A percentile compares a stretch with the other conserved stretches of the same genome.
phyloP scores from a whole-genome alignment of 352 stramenopile genomes.

The Globisporangium nagaii region DNA sequence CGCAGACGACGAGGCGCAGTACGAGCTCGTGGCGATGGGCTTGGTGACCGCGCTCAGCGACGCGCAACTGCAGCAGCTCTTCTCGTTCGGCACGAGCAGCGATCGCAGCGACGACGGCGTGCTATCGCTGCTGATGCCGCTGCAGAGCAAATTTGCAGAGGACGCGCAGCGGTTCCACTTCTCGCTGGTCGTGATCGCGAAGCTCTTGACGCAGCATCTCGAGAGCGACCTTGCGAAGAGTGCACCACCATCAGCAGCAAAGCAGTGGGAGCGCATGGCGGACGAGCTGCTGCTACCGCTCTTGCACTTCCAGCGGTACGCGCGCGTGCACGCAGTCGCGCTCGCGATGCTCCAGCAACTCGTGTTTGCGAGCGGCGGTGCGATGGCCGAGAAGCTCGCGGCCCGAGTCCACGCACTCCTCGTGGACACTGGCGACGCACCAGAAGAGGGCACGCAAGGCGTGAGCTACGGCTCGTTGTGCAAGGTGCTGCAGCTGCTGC shows the following conservation, averaged over 20 bases:
- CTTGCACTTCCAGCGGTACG: constrained; percentile 17
- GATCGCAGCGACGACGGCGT: constrained; percentile 7
- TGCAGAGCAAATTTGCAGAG: constrained; percentile 15
- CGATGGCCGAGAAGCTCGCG: constrained; percentile 9
- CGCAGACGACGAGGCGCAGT: constrained; percentile 39
- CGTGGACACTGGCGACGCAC: constrained; percentile 2
- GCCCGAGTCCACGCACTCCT: constrained; percentile 6
- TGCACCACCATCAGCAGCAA: neutral
- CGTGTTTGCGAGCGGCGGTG: neutral
- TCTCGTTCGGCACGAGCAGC: neutral
- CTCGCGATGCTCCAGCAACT: constrained; percentile 24
- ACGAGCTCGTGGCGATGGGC: constrained; percentile 41
- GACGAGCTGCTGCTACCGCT: constrained; percentile 27
- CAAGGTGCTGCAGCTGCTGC: constrained; percentile 34
- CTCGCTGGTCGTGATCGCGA: constrained; percentile 21
- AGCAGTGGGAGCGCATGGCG: constrained; percentile 1
- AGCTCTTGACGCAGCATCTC: constrained; percentile 23
- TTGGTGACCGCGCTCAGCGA: constrained; percentile 17
- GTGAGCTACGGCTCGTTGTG: constrained; percentile 47
- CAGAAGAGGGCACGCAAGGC: neutral
- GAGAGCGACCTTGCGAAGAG: constrained; percentile 5
- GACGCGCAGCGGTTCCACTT: constrained; percentile 32
- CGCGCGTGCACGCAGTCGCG: constrained; percentile 20
- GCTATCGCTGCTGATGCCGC: constrained; percentile 31
- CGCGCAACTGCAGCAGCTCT: constrained; percentile 21